Evolutionary conservation across 495 filamentous ascomycete species (phyloP).

Genomic region (Penicillium herquei): DNA sequence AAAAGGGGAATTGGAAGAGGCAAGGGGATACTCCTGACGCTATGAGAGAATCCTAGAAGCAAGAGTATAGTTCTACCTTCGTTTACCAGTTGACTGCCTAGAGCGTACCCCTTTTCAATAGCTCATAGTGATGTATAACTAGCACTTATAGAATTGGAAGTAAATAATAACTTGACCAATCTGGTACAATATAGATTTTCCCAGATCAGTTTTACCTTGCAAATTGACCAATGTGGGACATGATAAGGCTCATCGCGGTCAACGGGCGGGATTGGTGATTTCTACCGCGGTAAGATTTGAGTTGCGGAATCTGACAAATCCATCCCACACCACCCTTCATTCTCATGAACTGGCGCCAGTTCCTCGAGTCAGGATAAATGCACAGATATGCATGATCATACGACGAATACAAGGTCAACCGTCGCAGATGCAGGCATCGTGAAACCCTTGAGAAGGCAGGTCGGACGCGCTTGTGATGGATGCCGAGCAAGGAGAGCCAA

Average conservation of each 20-base stretch:
- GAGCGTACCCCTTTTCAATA: not conserved
- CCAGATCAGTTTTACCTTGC: too few relatives aligned
- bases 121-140: not conserved
- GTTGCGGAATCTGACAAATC: not conserved
- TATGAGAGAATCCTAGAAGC: too few relatives aligned
- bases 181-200: too few relatives aligned
- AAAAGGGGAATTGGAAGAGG: not conserved
- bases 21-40: not conserved
- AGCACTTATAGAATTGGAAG: too few relatives aligned
- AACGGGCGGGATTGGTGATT: not conserved
- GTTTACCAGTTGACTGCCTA: too few relatives aligned
- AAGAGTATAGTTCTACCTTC: too few relatives aligned
- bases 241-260: too few relatives aligned
- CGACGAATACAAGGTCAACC: not conserved
- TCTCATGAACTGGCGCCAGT: not conserved
- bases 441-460: constrained; percentile 4
- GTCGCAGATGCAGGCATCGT: not conserved
- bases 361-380: not conserved
- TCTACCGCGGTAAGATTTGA: not conserved
- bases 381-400: not conserved
- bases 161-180: too few relatives aligned
- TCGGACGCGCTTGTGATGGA: constrained; percentile 2
- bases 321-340: not conserved
- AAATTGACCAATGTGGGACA: too few relatives aligned
- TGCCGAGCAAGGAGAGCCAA: constrained; percentile 5